Conservation (phyloP, 208 protist species). For the Trypanosoma platydactyli region DNA sequence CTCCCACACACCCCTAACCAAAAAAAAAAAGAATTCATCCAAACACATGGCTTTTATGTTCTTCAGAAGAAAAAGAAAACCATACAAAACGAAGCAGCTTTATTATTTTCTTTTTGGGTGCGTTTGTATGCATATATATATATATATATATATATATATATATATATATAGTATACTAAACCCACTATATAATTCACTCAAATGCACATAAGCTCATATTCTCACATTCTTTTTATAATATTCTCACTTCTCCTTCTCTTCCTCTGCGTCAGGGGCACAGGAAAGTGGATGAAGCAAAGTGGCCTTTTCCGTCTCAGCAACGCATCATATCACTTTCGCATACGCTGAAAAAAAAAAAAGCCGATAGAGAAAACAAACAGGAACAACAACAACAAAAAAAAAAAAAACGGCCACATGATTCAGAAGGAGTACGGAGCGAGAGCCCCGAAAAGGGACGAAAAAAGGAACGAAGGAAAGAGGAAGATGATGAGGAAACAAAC, state of each 20-base stretch:
- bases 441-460: neutral
- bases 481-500: neutral
- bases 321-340: neutral
- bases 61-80: too few species aligned
- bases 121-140: neutral
- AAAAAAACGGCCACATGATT: neutral
- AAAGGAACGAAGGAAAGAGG: neutral
- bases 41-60: too few species aligned
- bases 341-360: neutral
- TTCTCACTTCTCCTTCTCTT: neutral
- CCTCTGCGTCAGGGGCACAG: neutral
- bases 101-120: too few species aligned
- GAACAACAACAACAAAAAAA: conserved; percentile 15
- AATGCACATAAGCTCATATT: neutral
- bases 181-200: neutral
- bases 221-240: neutral
- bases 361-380: neutral
- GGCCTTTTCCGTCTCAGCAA: neutral
- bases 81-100: too few species aligned
- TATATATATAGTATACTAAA: conserved; percentile 15
- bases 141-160: conserved; percentile 18
- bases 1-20: too few species aligned
- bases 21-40: too few species aligned
- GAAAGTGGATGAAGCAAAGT: neutral
- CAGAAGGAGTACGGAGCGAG: conserved; percentile 5